Evolutionary conservation across 345 rosid species (phyloP).

Genomic region (Sonneratia alba): DNA sequence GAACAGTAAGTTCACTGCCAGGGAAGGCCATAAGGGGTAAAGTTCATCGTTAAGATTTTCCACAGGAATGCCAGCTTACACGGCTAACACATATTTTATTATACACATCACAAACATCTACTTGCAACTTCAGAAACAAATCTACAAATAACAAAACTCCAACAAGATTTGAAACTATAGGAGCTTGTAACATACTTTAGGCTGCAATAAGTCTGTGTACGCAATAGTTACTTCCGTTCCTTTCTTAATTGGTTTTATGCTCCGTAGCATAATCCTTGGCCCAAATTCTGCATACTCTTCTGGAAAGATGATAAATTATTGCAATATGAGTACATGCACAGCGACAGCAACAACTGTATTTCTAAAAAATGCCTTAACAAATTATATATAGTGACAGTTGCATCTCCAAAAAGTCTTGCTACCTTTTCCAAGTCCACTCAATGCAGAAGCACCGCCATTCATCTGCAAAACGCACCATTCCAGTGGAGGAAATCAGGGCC

Average conservation of each 20-base stretch:
- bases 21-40: background rate
- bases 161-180: background rate
- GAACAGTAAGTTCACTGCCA: background rate
- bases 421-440: slow-evolving; percentile 25
- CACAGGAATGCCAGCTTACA: background rate
- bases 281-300: slow-evolving; percentile 28
- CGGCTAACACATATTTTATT: background rate
- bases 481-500: background rate
- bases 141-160: background rate
- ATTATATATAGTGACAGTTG: background rate
- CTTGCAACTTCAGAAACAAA: background rate
- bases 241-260: slow-evolving; percentile 44
- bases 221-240: slow-evolving; percentile 62
- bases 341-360: background rate
- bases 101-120: background rate
- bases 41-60: background rate
- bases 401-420: background rate
- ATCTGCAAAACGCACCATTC: slow-evolving; percentile 24
- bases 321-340: background rate
- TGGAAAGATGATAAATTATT: background rate
- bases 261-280: slow-evolving; percentile 49
- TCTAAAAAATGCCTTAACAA: background rate
- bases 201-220: slow-evolving; percentile 68
- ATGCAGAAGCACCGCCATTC: slow-evolving; percentile 12
- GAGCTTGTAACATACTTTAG: slow-evolving; percentile 32